Percentiles rank a stretch among this genome's conserved stretches.
Evolutionary conservation across 1,284 basidiomycete species (phyloP).

Genomic region (Pseudozyma thailandica): DNA sequence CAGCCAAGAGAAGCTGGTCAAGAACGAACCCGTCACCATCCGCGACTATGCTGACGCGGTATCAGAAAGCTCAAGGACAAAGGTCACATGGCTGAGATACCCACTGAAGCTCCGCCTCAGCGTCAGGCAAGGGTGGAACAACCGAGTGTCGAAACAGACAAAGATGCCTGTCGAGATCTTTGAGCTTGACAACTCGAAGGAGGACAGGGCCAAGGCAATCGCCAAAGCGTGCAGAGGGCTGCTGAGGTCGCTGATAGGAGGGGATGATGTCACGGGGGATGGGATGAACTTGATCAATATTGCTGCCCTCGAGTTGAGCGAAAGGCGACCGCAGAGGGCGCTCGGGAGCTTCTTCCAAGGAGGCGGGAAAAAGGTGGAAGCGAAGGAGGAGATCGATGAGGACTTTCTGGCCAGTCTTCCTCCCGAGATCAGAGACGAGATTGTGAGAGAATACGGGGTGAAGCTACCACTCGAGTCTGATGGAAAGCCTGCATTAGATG

Average conservation of each 20-base stretch:
- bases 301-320: conserved; percentile 54
- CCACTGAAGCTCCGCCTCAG: conserved; percentile 54
- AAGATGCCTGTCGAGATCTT: conserved; percentile 61
- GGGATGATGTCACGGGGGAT: conserved; percentile 43
- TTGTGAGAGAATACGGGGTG: conserved; percentile 50
- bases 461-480: neutral
- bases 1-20: conserved; percentile 27
- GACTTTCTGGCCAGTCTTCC: conserved; percentile 43
- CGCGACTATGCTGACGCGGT: conserved; percentile 29
- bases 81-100: conserved; percentile 49
- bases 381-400: conserved; percentile 28
- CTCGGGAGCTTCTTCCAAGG: conserved; percentile 40
- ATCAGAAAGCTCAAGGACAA: neutral
- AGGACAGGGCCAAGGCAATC: conserved; percentile 25
- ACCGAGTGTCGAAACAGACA: conserved; percentile 48
- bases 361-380: neutral
- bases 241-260: conserved; percentile 40
- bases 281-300: conserved; percentile 60
- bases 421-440: conserved; percentile 45
- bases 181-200: conserved; percentile 24
- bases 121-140: conserved; percentile 48
- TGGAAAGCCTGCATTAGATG: no score
- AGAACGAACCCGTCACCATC: conserved; percentile 22
- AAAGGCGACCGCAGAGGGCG: conserved; percentile 35
- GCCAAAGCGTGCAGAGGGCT: conserved; percentile 35